phyloP scores from a whole-genome alignment of 208 protist genomes.

The Trypanosoma melophagium region DNA sequence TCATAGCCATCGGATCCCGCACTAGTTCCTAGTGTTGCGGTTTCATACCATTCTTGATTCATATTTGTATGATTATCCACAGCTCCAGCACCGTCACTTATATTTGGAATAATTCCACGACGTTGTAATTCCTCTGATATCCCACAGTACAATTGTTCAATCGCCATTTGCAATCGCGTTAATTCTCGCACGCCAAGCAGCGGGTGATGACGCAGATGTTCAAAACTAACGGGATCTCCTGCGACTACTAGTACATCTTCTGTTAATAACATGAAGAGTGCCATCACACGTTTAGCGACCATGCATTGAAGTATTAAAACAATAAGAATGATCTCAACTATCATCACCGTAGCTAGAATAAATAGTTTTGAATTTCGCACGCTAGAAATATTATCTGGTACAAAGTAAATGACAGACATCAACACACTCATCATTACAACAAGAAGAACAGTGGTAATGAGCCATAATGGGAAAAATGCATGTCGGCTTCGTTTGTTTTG shows the following conservation, averaged over 20 bases:
- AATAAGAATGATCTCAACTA: conserved; percentile 1
- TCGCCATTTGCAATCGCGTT: conserved; percentile 12
- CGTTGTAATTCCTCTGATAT: neutral
- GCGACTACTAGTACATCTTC: conserved; percentile 16
- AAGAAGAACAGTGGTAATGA: neutral
- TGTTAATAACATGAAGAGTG: neutral
- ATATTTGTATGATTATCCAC: neutral
- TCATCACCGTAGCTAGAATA: conserved; percentile 13
- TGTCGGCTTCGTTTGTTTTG: no score
- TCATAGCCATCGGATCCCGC: neutral
- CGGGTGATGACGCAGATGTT: neutral
- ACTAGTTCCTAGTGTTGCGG: no score
- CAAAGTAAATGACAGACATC: neutral
- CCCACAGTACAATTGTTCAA: conserved; percentile 20
- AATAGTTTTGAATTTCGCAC: conserved; percentile 10
- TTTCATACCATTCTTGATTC: neutral
- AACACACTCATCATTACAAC: conserved; percentile 6
- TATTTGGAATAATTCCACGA: conserved; percentile 4
- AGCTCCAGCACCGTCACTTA: conserved; percentile 2
- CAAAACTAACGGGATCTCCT: conserved; percentile 20
- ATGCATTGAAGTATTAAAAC: conserved; percentile 9
- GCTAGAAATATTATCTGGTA: conserved; percentile 6
- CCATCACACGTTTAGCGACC: conserved; percentile 2
- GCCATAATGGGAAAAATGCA: conserved; percentile 1
- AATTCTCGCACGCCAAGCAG: conserved; percentile 4